Evolutionary conservation across 768 basidiomycete species (phyloP), one percentile per base, ranked within the genome.

Genomic region (Kwoniella bestiolae): DNA sequence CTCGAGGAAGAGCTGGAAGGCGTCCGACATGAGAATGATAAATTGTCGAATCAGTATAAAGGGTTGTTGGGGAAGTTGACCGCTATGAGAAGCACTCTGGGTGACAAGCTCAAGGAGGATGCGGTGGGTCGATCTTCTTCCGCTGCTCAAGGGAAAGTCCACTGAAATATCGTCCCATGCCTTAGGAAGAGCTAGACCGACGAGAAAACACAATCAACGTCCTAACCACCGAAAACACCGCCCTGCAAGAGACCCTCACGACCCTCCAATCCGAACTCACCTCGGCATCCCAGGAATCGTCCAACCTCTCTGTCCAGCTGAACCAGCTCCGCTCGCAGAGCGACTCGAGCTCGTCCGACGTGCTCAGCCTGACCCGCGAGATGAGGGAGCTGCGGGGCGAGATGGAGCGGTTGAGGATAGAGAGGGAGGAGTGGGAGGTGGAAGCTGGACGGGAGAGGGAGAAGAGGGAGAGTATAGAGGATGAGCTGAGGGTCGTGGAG

Each of bases 101-200:
- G 94, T 32, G 94, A 92, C 78, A 97, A 97, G 81, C 85, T 98
- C 61, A 88, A 91, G 80, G 92, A 95, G 80, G 96, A 98, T 82
- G 96, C 96, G 74, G 96, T 98, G 83, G 71, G 89, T 86, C 21
- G 3, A 44, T 31, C 25, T 41, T 44, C 9, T 46, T n/a, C 21
- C n/a, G n/a, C n/a, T n/a, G n/a, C n/a, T n/a, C n/a, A n/a, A n/a
- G n/a, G n/a, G n/a, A n/a, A n/a, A n/a, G n/a, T n/a, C n/a, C n/a
- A n/a, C n/a, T n/a, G n/a, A n/a, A n/a, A n/a, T n/a, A n/a, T n/a
- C n/a, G n/a, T n/a, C n/a, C n/a, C n/a, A 29, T 47, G 23, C 12
- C 6, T n/a, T 84, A 99, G 95, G 96, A 98, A 88, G 96, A 98
- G 85, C 89, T 99, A 46, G 96, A 98, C 84, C 86, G 93, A 68